Percentiles rank a stretch among this genome's conserved stretches.
phyloP scores from a whole-genome alignment of 108 stramenopile genomes.

The Epipyxis sp. region DNA sequence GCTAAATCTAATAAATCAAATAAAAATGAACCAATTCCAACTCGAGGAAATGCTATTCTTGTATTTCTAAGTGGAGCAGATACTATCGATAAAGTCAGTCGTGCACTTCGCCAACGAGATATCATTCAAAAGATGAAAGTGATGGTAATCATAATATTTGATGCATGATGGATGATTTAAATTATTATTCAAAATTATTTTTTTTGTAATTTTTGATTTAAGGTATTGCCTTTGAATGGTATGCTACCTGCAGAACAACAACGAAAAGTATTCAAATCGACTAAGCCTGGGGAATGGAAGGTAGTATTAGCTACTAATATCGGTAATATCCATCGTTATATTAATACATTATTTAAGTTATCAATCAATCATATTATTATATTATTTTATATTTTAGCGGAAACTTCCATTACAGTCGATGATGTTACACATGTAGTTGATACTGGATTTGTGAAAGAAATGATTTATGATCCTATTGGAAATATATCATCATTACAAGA shows the following conservation, averaged over 20 bases:
- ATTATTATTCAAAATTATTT: no score
- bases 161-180: no score
- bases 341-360: no score
- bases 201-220: no score
- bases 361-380: no score
- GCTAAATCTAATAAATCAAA: not conserved
- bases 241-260: conserved; percentile 80
- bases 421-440: conserved; percentile 89
- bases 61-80: not conserved
- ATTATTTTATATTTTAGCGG: conserved; percentile 49
- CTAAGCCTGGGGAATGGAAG: conserved; percentile 70
- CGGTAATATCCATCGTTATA: no score
- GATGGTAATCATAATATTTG: no score
- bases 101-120: no score
- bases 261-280: conserved; percentile 69
- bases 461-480: conserved; percentile 73
- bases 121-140: no score
- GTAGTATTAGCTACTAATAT: conserved; percentile 90
- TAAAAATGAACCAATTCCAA: not conserved
- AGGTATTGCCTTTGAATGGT: no score
- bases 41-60: conserved; percentile 4
- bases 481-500: conserved; percentile 73
- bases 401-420: conserved; percentile 88
- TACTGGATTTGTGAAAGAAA: conserved; percentile 72
- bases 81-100: not conserved